Conservation (phyloP, 2,329 filamentous ascomycete species). For the Parascedosporium putredinis region DNA sequence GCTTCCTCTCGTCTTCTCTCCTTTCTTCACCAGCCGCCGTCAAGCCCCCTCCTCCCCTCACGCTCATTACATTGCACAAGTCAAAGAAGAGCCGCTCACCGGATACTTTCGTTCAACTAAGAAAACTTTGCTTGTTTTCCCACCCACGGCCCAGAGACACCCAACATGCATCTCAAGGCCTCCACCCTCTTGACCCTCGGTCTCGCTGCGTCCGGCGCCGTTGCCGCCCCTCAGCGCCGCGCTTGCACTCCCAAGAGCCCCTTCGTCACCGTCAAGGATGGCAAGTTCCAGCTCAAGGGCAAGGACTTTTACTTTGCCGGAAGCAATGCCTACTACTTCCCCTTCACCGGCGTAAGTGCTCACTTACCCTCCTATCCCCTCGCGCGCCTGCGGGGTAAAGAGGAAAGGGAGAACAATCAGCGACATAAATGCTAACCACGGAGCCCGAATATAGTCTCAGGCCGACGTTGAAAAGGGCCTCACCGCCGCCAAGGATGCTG, state of each 20-base stretch:
- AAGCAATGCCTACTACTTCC: constrained; percentile 46
- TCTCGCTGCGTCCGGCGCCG: constrained; percentile 1
- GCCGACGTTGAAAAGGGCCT: constrained; percentile 35
- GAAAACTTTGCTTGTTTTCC: no score
- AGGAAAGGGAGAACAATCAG: neutral
- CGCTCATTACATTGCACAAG: neutral
- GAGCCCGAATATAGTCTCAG: constrained; percentile 26
- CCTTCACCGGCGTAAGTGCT: constrained; percentile 36
- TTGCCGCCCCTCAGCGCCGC: constrained; percentile 1
- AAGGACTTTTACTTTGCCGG: constrained; percentile 47
- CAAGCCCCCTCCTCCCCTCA: no score
- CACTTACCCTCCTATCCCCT: no score
- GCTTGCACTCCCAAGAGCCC: constrained; percentile 15
- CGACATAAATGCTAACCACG: constrained; percentile 1
- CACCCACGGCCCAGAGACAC: no score
- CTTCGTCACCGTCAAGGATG: constrained; percentile 38
- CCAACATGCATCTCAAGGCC: neutral
- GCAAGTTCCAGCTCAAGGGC: constrained; percentile 42
- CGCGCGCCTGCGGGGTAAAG: neutral
- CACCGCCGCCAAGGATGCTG: constrained; percentile 33
- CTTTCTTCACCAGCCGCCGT: neutral
- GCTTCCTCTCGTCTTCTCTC: neutral
- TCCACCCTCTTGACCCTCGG: constrained; percentile 3
- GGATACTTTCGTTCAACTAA: neutral
- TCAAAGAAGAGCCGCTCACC: no score